Evolutionary conservation across 805 yeast genomes (phyloP).

Genomic region (Saccharomycopsis olivae): DNA sequence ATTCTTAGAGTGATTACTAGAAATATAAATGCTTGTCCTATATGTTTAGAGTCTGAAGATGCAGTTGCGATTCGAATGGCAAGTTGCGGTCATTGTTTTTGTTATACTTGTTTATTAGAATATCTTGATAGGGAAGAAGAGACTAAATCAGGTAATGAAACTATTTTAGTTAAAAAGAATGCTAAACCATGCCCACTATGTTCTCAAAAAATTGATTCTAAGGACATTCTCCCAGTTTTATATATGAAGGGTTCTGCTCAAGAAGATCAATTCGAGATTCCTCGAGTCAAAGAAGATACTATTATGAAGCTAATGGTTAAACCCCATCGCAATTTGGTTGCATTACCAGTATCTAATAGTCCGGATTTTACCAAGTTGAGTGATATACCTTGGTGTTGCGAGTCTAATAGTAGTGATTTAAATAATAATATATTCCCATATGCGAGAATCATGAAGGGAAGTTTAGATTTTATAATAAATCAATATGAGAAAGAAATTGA

Average conservation of each 20-base stretch:
- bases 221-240: constrained; percentile 58
- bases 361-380: constrained; percentile 29
- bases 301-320: constrained; percentile 57
- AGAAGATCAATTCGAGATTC: constrained; percentile 42
- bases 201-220: constrained; percentile 41
- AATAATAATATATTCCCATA: constrained; percentile 34
- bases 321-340: constrained; percentile 32
- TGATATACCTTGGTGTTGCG: constrained; percentile 46
- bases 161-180: constrained; percentile 26
- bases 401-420: background rate
- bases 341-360: constrained; percentile 40
- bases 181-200: constrained; percentile 78
- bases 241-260: constrained; percentile 31
- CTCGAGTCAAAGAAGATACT: constrained; percentile 44
- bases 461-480: constrained; percentile 38
- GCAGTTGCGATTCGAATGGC: constrained; percentile 89
- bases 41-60: constrained; percentile 75
- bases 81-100: constrained; percentile 87
- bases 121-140: constrained; percentile 42
- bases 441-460: constrained; percentile 64
- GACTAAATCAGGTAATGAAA: constrained; percentile 5
- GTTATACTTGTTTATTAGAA: constrained; percentile 70
- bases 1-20: constrained; percentile 70
- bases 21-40: constrained; percentile 76
- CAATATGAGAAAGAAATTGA: constrained; percentile 52